Evolutionary conservation across 2,329 filamentous ascomycete genomes (phyloP), one percentile per base, ranked within the genome.

Genomic region (Phialocephala subalpina): DNA sequence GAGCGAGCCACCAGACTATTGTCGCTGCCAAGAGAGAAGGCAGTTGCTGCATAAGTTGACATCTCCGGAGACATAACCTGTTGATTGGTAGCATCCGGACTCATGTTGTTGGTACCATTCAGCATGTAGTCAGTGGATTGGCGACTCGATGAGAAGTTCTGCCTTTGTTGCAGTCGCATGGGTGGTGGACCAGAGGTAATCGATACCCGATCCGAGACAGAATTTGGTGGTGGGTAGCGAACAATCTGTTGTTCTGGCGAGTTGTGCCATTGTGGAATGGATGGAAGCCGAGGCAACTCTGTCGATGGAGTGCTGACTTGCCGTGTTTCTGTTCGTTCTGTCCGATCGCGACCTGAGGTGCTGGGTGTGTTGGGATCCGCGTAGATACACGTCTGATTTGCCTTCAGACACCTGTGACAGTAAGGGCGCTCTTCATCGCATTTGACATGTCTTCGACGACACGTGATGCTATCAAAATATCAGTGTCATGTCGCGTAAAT

Each of bases 381-480:
- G 27, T 62, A 70, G 16, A 78, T 69, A 69, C 81, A 84, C 63
- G 78, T 76, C 66, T 81, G 78, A 55, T 77, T 75, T 47, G 78
- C 79, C 69, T 82, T 83, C 18, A 75, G 71, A 72, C 81, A 84
- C 69, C 79, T 79, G 42, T 78, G 77, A 68, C 82, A 83, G 36
- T 47, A 40, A 22, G 61, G 65, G 18, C 40, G 53, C 5, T 42
- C 33, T 73, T 83, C 81, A 67, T 82, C 81, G 69, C 82, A 83
- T 75, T 83, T 83, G 64, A 83, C 79, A 64, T 82, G 78, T 61
- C 82, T 74, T 61, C 75, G 75, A 60, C 80, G 77, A 72, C 80
- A 82, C 14, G 79, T 80, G 38, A 79, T 73, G 71, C 80, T 81
- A 65, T 65, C 22, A 55, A 52, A n/a, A 3, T 45, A 42, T 58